Evolutionary conservation across 371 early-diverging fungal species (phyloP), one percentile per base, ranked within the genome.

Genomic region (Mycotypha africana): DNA sequence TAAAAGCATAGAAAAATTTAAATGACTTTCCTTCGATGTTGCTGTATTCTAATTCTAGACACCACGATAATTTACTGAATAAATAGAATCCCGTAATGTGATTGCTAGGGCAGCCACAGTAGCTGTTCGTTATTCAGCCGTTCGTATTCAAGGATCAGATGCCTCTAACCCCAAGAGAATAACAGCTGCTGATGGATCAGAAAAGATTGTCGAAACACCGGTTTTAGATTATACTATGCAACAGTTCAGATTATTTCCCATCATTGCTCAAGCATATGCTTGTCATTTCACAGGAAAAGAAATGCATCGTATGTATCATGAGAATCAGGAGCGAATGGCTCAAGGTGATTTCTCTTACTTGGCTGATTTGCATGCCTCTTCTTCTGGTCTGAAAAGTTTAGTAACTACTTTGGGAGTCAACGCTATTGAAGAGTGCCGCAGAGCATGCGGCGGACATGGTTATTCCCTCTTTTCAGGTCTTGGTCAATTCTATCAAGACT

Each of bases 381-480:
- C 81, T n/a, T 88, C 89, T 11, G 91, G 89, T 2, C 66, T 95
- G 36, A 93, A 95, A 74, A 74, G 86, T 28, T 71, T 89, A 55
- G 79, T 81, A 0, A 89, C 92, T 0, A 86, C 85, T 14, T 62
- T 85, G 57, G 81, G 81, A 16, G 60, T 84, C 7, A 76, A 77
- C 28, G 83, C 81, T 24, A 82, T 93, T 51, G 93, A 95, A 47
- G 84, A 84, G 12, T 85, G 86, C 51, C 74, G 91, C 19, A 78
- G 87, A 17, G 82, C 88, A 19, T 87, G 89, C 47, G 95, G 95
- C 52, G 95, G 95, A 12, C 91, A 92, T 45, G 93, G 92, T 3
- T 95, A 83, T 57, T 81, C 85, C 21, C 55, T 78, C 36, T 86
- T 84, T 65, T 85, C 85, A n/a, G 91, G 92, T 0, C 65, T 93